Evolutionary conservation across 1,284 basidiomycete species (phyloP), one percentile per base, ranked within the genome.

Genomic region (Omphalotus olearius): DNA sequence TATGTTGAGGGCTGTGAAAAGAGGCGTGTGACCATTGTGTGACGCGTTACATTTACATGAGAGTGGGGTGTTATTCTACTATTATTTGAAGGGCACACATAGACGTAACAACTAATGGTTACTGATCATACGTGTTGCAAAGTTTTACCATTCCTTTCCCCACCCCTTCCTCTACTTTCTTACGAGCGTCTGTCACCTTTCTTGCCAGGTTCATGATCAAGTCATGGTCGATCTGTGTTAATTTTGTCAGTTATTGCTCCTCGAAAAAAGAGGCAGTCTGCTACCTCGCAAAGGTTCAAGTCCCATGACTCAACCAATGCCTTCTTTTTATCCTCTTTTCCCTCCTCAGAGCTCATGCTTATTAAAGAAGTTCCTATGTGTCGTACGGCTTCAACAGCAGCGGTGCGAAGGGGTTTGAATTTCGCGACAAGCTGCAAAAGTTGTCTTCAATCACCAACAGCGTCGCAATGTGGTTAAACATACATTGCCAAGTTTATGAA

Each of bases 401-500:
- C 75, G 2, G 71, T 61, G 9, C 83, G 79, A 54, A 89, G 66
- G 18, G 70, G 68, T 59, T 88, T 90, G 64, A 89, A 78, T 59
- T 69, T 79, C 45, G 80, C 70, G 18, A 79, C 80, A 47, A 90
- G 73, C 85, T 89, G 53, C 26, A 49, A 46, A 20, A 18, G 23
- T 50, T 45, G 18, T 51, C 10, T 53, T 35, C 11, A 28, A 28
- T 51, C 30, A 54, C 30, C 28, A 14, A 42, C 51, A 23, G 45
- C 55, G 10, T 33, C 5, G 6, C 28, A 26, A 45, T 4, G 57
- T 14, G 3, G 37, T 38, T 23, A 37, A 25, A 71, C 76, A 59
- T 57, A 88, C 85, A 51, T 72, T 71, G 37, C 85, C 81, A 41
- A 88, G 76, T 64, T 84, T 91, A 65, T 91, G 76, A 45, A 79